Base-by-base conservation (phyloP, 1,284 basidiomycete species). In the Cryptococcus sp. region DNA sequence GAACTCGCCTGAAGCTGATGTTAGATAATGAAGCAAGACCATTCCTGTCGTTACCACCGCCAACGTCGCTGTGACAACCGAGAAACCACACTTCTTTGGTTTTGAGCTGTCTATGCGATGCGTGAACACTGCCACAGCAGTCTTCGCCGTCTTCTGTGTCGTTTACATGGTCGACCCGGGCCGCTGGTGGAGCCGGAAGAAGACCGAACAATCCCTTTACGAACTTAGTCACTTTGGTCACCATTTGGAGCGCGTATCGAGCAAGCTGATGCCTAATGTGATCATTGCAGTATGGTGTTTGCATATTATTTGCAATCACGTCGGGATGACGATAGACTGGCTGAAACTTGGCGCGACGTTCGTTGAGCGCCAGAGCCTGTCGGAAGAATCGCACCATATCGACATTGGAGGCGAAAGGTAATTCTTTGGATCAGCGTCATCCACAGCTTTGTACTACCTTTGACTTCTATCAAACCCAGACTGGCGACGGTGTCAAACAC, bases 291-390 rank as follows among this genome's bases (percentile, higher is more conserved):
- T 34, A 34, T 34, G 13, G 8, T 34, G 29, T 34, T 7, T 10
- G 29, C 13, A 13, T 13, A 13, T 34, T 34, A 34, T 34, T 34
- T 13, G 29, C 29, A 34, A 34, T 7, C 8, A 46, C 38, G 34
- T 63, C 58, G 19, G 45, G 53, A 6, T 50, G 56, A 2, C 56
- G 61, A 37, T 66, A 68, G 22, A 69, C 72, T 10, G 69, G 70
- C 19, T 60, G 56, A 54, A 76, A 78, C 23, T 73, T 66, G 22
- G 68, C 70, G 23, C 77, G 62, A 13, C 69, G 63, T 54, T 78
- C 76, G 55, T 78, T 73, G 34, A 78, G 63, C 3, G 75, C 66
- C 5, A 77, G 55, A 1, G 74, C 73, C 22, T 78, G 77, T 10
- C 75, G 66, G 60, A 78, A 78, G 62, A 69, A 68, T 1, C 41